A percentile compares a stretch with the other conserved stretches of the same genome.
Conservation (phyloP, 2,329 filamentous ascomycete genomes). For the Delphinella strobiligena region DNA sequence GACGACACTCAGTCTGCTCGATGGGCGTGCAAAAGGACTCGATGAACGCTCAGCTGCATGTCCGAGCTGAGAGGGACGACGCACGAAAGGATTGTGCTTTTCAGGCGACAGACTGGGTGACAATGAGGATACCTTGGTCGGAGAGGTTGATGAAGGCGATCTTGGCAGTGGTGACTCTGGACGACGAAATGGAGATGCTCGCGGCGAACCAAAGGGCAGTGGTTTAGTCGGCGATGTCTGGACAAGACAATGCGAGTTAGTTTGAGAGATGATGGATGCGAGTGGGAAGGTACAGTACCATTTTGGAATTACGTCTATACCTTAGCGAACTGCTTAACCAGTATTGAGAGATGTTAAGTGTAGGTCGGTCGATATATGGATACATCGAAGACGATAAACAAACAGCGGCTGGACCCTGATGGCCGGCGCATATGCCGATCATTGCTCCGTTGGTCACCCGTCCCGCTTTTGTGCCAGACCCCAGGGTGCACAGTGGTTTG, state of each 20-base stretch:
- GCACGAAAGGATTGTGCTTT: slow-evolving; percentile 22
- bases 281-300: not conserved
- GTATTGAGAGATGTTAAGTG: no score
- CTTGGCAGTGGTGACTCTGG: slow-evolving; percentile 26
- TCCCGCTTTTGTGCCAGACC: no score
- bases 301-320: no score
- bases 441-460: no score
- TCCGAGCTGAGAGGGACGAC: slow-evolving; percentile 22
- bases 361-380: no score
- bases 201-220: slow-evolving; percentile 31
- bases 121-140: slow-evolving; percentile 10
- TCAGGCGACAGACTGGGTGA: slow-evolving; percentile 10
- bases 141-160: slow-evolving; percentile 23
- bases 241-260: not conserved
- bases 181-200: slow-evolving; percentile 33
- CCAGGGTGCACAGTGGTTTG: no score
- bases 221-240: slow-evolving; percentile 7
- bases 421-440: no score
- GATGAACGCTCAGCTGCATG: slow-evolving; percentile 17
- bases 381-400: no score
- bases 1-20: slow-evolving; percentile 18
- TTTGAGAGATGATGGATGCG: not conserved
- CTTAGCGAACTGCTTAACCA: no score
- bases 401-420: no score
- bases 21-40: slow-evolving; percentile 24